A percentile compares a stretch with the other conserved stretches of the same genome.
These are phyloP conservation scores for Coemansia interrupta DNA, from an alignment of 192 early-diverging fungal genomes.

Conservation along the genomic window DNA sequence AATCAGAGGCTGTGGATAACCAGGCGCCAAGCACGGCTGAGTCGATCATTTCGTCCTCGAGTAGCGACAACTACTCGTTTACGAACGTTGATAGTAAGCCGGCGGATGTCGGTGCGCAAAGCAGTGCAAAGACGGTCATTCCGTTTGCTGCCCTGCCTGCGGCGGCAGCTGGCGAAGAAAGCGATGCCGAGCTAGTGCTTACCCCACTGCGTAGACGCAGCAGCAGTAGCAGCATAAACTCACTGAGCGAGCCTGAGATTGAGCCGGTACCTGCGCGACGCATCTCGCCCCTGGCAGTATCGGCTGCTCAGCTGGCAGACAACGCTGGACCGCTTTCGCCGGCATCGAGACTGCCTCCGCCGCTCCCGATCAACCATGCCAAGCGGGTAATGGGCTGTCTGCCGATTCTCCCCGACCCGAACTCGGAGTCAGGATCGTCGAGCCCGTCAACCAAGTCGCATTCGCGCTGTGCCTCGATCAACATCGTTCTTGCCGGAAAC, in stretches of 20 bases:
- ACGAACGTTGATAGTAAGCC: not conserved
- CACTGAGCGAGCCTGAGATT: slow-evolving; percentile 33
- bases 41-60: slow-evolving; percentile 14
- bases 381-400: slow-evolving; percentile 19
- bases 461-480: slow-evolving; percentile 47
- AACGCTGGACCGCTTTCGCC: not conserved
- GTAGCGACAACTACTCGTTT: slow-evolving; percentile 44
- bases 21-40: not conserved
- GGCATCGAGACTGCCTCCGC: not conserved
- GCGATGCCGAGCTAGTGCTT: slow-evolving; percentile 1
- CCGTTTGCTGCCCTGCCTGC: slow-evolving; percentile 8
- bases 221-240: slow-evolving; percentile 43
- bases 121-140: not conserved
- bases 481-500: slow-evolving; percentile 12
- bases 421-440: slow-evolving; percentile 11
- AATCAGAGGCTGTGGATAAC: not conserved
- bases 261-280: slow-evolving; percentile 14
- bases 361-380: slow-evolving; percentile 11
- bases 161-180: slow-evolving; percentile 5
- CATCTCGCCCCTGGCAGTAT: slow-evolving; percentile 1
- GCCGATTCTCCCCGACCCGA: slow-evolving; percentile 13
- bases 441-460: slow-evolving; percentile 23
- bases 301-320: not conserved
- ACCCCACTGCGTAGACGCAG: slow-evolving; percentile 12
- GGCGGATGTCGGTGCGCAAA: not conserved